These are phyloP conservation scores for Lycium ferocissimum DNA, from an alignment of 257 asterid species.

Conservation along the genomic window DNA sequence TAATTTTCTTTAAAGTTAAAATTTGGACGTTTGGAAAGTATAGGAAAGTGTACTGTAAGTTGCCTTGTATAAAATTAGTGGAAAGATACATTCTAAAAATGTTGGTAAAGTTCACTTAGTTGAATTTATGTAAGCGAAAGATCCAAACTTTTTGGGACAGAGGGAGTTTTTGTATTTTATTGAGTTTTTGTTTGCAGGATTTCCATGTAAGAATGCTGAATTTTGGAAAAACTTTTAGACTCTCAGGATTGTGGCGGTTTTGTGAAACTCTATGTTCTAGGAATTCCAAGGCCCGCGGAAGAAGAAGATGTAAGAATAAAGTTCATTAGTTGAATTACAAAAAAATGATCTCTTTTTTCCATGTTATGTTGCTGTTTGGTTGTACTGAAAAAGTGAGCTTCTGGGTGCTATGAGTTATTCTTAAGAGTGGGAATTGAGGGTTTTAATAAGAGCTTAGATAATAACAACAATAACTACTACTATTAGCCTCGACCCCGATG, in stretches of 20 bases:
- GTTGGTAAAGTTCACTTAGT: no score
- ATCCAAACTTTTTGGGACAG: not conserved
- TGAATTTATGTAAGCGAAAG: not conserved
- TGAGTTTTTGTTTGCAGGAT: not conserved
- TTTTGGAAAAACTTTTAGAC: constrained; percentile 38
- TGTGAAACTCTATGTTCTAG: constrained; percentile 78
- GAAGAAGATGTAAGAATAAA: constrained; percentile 72
- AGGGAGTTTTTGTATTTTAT: not conserved
- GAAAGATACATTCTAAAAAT: no score
- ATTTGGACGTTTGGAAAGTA: no score
- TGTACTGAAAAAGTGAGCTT: not conserved
- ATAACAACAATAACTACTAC: not conserved
- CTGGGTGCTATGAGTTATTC: not conserved
- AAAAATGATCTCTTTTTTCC: constrained; percentile 4
- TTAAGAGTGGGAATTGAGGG: not conserved
- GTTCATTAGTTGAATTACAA: not conserved
- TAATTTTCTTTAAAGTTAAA: no score
- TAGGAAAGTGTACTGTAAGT: no score
- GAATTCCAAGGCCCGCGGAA: constrained; percentile 64
- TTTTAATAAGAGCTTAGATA: not conserved
- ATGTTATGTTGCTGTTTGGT: constrained; percentile 20
- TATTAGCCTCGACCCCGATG: not conserved
- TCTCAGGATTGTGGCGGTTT: constrained; percentile 48
- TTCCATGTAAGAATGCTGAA: not conserved
- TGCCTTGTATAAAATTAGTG: no score